A percentile compares a stretch with the other conserved stretches of the same genome.
Evolutionary conservation across 1,284 basidiomycete species (phyloP).

Genomic region (Porogramme epimiltina): DNA sequence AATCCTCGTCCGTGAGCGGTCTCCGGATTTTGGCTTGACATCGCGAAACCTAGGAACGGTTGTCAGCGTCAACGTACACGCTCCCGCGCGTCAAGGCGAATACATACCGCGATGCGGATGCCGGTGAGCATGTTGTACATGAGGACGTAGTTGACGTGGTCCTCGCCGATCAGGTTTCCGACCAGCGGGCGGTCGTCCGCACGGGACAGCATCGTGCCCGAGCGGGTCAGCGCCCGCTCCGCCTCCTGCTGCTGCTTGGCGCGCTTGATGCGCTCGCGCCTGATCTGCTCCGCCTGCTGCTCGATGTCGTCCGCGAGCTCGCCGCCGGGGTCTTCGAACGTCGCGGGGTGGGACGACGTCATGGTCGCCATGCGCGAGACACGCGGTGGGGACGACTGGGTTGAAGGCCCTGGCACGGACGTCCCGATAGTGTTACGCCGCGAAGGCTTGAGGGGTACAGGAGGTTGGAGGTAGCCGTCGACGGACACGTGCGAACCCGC

Average conservation of each 20-base stretch:
- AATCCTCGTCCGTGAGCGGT: constrained; percentile 86
- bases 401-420: constrained; percentile 5
- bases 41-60: constrained; percentile 75
- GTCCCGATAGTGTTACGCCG: constrained; percentile 57
- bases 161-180: constrained; percentile 95
- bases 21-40: constrained; percentile 95
- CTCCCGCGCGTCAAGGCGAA: neutral
- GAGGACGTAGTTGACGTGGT: constrained; percentile 96
- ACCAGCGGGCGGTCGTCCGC: constrained; percentile 68
- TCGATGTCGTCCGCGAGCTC: constrained; percentile 69
- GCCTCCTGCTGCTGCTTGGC: constrained; percentile 62
- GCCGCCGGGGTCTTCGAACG: constrained; percentile 28
- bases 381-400: constrained; percentile 15
- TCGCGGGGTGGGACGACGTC: constrained; percentile 18
- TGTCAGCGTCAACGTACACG: neutral
- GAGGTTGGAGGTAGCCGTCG: constrained; percentile 56
- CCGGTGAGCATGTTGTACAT: constrained; percentile 99
- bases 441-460: constrained; percentile 42
- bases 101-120: constrained; percentile 88
- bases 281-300: constrained; percentile 80
- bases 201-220: constrained; percentile 29
- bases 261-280: constrained; percentile 75
- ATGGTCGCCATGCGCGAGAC: constrained; percentile 26
- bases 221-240: constrained; percentile 47
- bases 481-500: constrained; percentile 36